A percentile compares a stretch with the other conserved stretches of the same genome.
phyloP scores from a whole-genome alignment of 371 early-diverging fungal species.

The Apophysomyces elegans region DNA sequence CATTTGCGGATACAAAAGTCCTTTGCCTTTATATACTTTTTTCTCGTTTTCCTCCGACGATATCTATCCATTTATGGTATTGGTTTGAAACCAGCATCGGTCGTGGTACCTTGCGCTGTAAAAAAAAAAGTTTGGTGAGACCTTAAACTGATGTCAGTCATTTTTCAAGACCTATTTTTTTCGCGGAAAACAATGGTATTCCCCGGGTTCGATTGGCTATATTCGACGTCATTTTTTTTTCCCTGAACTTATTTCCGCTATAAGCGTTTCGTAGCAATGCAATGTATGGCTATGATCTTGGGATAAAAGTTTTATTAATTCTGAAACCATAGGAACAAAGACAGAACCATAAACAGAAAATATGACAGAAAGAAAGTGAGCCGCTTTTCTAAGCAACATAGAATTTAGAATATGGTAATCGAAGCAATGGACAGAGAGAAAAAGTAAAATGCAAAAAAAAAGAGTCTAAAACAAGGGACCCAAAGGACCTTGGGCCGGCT shows the following conservation, averaged over 20 bases:
- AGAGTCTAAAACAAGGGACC: constrained; percentile 11
- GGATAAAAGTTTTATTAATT: neutral
- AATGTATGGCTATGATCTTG: neutral
- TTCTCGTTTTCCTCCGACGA: neutral
- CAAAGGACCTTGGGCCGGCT: constrained; percentile 11
- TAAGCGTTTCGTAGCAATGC: neutral
- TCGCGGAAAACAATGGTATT: constrained; percentile 5
- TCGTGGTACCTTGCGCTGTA: constrained; percentile 4
- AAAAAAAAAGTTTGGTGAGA: constrained; percentile 10
- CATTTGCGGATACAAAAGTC: neutral
- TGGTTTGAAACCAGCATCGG: constrained; percentile 5
- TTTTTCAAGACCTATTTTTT: neutral
- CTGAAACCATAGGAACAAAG: neutral
- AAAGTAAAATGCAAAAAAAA: neutral
- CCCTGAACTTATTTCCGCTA: neutral
- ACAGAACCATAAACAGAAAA: neutral
- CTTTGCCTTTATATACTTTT: constrained; percentile 6
- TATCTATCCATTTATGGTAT: constrained; percentile 5
- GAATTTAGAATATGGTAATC: neutral
- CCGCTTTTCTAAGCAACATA: neutral
- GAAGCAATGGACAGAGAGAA: neutral
- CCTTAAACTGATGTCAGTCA: constrained; percentile 4
- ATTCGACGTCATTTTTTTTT: constrained; percentile 5
- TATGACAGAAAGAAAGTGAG: no score
- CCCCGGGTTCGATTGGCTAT: neutral